Base-by-base conservation (phyloP, 768 basidiomycete genomes). In the Suillus ampliporus region DNA sequence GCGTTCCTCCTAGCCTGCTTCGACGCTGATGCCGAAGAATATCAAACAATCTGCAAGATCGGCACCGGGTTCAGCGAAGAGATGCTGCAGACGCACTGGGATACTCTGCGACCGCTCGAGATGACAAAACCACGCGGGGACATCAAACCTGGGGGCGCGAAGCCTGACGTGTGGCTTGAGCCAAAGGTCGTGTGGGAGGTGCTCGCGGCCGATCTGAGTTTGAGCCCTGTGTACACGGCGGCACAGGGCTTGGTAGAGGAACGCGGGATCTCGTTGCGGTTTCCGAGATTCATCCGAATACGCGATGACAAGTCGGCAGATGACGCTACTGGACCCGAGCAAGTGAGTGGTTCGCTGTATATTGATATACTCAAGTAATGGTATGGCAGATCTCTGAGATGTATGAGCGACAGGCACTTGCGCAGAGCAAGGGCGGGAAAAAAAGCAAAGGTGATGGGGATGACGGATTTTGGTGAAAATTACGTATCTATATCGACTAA, bases 11-110 rank as follows among this genome's bases (percentile, higher is more conserved):
- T 99, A 41, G 97, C 97, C 9, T 98, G 97, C 77, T 99, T 95
- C 74, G 97, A 99, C 74, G 82, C 88, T 61, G 97, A 99, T 68
- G 84, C 91, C 21, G 97, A 98, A 75, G 92, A 93, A 72, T 99
- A 86, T 74, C 97, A 99, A 72, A 95, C 96, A 5, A 95, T 99
- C 58, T 99, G 97, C 84, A 99, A 99, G 76, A 97, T 99, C 67
- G 97, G 97, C 10, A 99, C 97, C 0, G 97, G 97, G 2, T 99
- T 99, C 79, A 92, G 91, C 61, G 97, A 99, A 69, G 97, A 99
- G 72, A 83, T 85, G 62, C 76, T 99, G 38, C 88, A 91, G 70
- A 77, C 83, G 17, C 93, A 97, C 70, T 91, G 90, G 76, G 86
- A 91, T n/a, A 79, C 84, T 4, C 83, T 99, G 31, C 89, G 91